Conservation (phyloP, 164 flowering plant genomes). For the Euptelea pleiosperma region DNA sequence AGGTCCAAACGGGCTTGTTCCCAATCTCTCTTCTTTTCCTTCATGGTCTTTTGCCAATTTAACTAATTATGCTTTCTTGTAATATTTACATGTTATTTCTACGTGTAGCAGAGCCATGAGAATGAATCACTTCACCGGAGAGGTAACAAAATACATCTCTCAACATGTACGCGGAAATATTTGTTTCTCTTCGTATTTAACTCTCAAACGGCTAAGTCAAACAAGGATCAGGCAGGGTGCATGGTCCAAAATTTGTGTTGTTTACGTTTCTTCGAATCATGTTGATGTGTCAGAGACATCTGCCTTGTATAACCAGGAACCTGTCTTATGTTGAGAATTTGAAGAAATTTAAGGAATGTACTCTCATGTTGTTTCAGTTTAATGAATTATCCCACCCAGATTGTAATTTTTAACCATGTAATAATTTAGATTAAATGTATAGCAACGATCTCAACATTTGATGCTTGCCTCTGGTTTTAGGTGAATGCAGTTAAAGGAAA, state of each 20-base stretch:
- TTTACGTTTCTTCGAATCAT: neutral
- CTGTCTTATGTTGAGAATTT: neutral
- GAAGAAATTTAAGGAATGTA: neutral
- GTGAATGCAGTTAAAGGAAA: too few relatives aligned
- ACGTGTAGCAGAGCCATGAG: neutral
- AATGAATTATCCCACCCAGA: neutral
- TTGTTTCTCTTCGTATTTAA: neutral
- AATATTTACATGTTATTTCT: constrained; percentile 1
- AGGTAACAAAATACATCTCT: neutral
- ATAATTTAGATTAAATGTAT: too few relatives aligned
- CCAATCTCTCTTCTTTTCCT: too few relatives aligned
- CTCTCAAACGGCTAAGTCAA: neutral
- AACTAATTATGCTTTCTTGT: neutral
- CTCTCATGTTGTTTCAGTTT: neutral
- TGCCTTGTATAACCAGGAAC: constrained; percentile 1
- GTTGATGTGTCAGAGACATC: neutral
- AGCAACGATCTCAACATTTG: too few relatives aligned
- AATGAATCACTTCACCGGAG: neutral
- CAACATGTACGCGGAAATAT: neutral
- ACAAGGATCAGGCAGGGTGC: neutral
- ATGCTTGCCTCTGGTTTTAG: too few relatives aligned
- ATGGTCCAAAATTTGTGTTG: neutral
- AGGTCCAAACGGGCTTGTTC: neutral
- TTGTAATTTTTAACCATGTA: too few relatives aligned
- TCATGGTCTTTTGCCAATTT: neutral